These are phyloP conservation scores for Vanderwaltozyma verrucispora DNA, from an alignment of 805 yeast genomes.

Conservation along the genomic window DNA sequence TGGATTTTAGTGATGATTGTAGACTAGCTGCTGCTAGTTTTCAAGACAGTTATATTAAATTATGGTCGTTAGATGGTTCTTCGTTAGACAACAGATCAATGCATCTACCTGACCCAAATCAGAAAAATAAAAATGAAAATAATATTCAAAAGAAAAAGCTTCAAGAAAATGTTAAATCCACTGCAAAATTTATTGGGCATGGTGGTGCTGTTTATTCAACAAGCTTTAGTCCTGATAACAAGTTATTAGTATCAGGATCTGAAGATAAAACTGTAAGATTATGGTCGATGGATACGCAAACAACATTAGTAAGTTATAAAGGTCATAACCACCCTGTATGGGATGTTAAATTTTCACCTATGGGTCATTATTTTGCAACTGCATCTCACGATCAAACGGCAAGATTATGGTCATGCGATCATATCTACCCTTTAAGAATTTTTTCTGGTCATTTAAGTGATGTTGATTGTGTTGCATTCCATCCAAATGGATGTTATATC, in stretches of 20 bases:
- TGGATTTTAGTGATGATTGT: constrained; percentile 81
- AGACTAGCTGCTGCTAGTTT: constrained; percentile 89
- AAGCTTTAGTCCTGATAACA: constrained; percentile 83
- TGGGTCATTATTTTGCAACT: constrained; percentile 97
- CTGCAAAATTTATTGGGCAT: constrained; percentile 61
- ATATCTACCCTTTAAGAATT: constrained; percentile 87
- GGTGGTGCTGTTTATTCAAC: constrained; percentile 89
- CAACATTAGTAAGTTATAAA: constrained; percentile 84
- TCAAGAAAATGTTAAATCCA: constrained; percentile 29
- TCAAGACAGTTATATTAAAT: constrained; percentile 78
- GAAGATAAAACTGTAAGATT: constrained; percentile 88
- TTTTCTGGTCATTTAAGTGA: constrained; percentile 97
- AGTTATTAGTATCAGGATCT: constrained; percentile 67
- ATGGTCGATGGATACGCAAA: constrained; percentile 89
- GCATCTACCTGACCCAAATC: constrained; percentile 7
- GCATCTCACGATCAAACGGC: constrained; percentile 98
- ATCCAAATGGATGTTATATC: constrained; percentile 90
- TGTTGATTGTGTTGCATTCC: constrained; percentile 90
- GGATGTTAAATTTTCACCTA: constrained; percentile 92
- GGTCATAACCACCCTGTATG: constrained; percentile 96
- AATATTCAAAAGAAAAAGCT: constrained; percentile 18
- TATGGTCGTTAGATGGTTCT: constrained; percentile 91
- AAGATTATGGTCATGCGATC: constrained; percentile 95
- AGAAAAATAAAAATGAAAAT: constrained; percentile 23
- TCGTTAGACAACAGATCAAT: constrained; percentile 51